Base-by-base conservation (phyloP, 2,329 filamentous ascomycete species). In the Sclerotinia borealis region DNA sequence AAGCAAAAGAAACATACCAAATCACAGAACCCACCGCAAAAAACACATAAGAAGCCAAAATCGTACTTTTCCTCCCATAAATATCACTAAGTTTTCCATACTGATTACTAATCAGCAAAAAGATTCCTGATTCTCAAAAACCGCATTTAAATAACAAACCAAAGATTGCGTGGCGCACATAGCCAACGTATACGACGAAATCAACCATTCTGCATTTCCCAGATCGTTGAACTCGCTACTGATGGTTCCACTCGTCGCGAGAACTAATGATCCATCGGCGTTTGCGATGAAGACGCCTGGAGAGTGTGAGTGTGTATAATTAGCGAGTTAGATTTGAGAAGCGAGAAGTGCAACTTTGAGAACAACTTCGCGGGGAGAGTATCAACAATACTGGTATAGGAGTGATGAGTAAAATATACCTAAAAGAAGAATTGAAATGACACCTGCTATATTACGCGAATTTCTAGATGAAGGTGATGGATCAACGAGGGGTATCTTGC, bases 221-320 rank as follows among this genome's bases (percentile, higher is more conserved):
- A 87, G 70, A 54, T 79, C 77, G 63, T 82, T 76, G 67, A 87
- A 87, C 61, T 87, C 81, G 29, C 84, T 87, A 0, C 83, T 81
- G 61, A 87, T 85, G 2, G 77, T 77, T 0, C 82, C 81, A 61
- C 88, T 83, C 0, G 86, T 88, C 0, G 88, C 87, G 37, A 91
- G 76, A 0, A 91, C 80, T 0, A 91, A 76, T 0, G 85, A 87
- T 0, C 77, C 75, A 69, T 91, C 88, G 17, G 83, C 81, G 55
- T 86, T 86, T 15, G 82, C 81, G 15, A 89, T 82, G 67, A 91
- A 89, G 13, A 87, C 83, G 6, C 83, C 83, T 79, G 22, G 5
- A 22, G 8, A 52, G 4, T 43, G 13, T 43, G 11, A 31, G 17
- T 17, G 37, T 39, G 37, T 17, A 17, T 39, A n/a, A 37, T 22